Conservation (phyloP, 2,329 filamentous ascomycete genomes). For the Proliferodiscus dingleyae region DNA sequence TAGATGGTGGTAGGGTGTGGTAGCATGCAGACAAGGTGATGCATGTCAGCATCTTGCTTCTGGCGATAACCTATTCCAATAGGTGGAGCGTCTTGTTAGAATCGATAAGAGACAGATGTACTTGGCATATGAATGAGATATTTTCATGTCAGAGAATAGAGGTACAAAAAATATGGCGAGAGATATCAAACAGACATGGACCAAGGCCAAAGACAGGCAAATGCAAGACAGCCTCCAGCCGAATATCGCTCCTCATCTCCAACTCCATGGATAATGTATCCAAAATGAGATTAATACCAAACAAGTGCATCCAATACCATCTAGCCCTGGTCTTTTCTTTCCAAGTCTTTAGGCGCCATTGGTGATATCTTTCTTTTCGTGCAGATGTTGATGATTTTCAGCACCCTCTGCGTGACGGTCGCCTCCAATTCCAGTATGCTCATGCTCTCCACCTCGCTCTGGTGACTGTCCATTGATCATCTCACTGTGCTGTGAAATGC, state of each 20-base stretch:
- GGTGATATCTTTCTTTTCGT: background rate
- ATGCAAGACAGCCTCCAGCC: background rate
- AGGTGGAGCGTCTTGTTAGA: no score
- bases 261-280: background rate
- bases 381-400: slow-evolving; percentile 33
- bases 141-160: background rate
- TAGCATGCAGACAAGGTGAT: no score
- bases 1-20: no score
- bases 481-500: slow-evolving; percentile 64
- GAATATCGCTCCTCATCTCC: background rate
- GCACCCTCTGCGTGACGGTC: slow-evolving; percentile 48
- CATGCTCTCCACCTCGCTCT: slow-evolving; percentile 32
- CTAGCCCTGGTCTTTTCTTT: background rate
- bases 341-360: background rate
- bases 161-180: background rate
- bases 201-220: background rate
- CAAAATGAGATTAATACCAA: background rate
- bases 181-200: background rate
- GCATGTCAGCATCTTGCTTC: no score
- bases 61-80: no score
- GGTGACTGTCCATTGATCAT: slow-evolving; percentile 55
- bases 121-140: no score
- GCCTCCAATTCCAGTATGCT: slow-evolving; percentile 42
- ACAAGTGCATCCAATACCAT: background rate
- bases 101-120: no score